Evolutionary conservation across 2,329 filamentous ascomycete species (phyloP).

Genomic region (Penicillium sp.): DNA sequence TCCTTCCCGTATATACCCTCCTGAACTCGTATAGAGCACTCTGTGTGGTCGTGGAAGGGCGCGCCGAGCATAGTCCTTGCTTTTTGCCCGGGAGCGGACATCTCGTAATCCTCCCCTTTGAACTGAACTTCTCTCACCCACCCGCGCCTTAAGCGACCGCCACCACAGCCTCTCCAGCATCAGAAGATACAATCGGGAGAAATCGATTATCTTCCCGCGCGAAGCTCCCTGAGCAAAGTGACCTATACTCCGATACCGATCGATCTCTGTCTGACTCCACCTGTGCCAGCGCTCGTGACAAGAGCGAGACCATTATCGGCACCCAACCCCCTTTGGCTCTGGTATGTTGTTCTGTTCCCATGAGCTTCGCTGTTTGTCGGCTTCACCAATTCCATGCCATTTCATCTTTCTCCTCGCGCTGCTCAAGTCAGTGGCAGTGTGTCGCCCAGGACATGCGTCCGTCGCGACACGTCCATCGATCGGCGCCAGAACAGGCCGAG

Average conservation of each 20-base stretch:
- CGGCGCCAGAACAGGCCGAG: constrained; percentile 5
- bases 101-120: constrained; percentile 23
- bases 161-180: constrained; percentile 7
- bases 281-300: neutral
- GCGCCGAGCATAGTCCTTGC: constrained; percentile 10
- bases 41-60: constrained; percentile 5
- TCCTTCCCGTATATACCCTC: neutral
- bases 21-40: neutral
- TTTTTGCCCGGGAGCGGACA: constrained; percentile 20
- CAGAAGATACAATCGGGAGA: neutral
- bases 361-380: neutral
- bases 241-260: neutral
- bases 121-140: constrained; percentile 20
- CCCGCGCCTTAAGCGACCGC: constrained; percentile 12
- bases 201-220: neutral
- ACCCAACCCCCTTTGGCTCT: constrained; percentile 17
- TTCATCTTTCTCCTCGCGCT: neutral
- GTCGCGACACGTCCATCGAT: constrained; percentile 22
- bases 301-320: constrained; percentile 11
- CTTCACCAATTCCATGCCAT: constrained; percentile 1
- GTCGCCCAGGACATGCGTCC: constrained; percentile 9
- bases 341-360: constrained; percentile 19
- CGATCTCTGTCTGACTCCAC: neutral
- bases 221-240: neutral
- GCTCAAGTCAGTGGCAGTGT: neutral